Evolutionary conservation across 2,329 filamentous ascomycete genomes (phyloP).

Genomic region (Epicoccum nigrum): DNA sequence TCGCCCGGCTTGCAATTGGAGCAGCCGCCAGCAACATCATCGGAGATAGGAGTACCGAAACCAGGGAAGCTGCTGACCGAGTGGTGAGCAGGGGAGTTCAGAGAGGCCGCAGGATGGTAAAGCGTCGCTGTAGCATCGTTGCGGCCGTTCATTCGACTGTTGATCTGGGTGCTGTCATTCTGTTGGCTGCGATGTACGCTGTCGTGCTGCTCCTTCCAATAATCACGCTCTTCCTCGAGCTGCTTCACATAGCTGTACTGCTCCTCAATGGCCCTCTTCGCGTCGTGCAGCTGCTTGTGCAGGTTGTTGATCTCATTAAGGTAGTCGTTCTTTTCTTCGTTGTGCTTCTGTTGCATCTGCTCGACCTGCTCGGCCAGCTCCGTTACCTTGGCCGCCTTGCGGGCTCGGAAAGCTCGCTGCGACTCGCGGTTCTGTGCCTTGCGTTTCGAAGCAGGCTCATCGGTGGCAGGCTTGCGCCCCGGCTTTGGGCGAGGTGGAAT

Average conservation of each 20-base stretch:
- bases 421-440: slow-evolving; percentile 94
- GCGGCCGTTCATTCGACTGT: slow-evolving; percentile 13
- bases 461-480: slow-evolving; percentile 89
- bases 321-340: slow-evolving; percentile 19
- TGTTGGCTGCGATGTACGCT: slow-evolving; percentile 11
- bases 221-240: slow-evolving; percentile 20
- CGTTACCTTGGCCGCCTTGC: slow-evolving; percentile 81
- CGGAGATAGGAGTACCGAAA: slow-evolving; percentile 23
- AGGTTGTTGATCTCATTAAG: slow-evolving; percentile 16
- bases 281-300: slow-evolving; percentile 13
- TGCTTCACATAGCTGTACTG: slow-evolving; percentile 8
- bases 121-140: slow-evolving; percentile 15
- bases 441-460: slow-evolving; percentile 89
- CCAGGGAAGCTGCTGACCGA: slow-evolving; percentile 22
- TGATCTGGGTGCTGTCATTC: slow-evolving; percentile 8
- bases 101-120: slow-evolving; percentile 5
- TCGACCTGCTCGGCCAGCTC: slow-evolving; percentile 60
- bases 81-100: slow-evolving; percentile 7
- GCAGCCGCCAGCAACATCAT: slow-evolving; percentile 28
- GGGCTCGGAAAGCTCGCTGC: slow-evolving; percentile 87
- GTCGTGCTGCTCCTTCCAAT: slow-evolving; percentile 21
- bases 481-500: slow-evolving; percentile 63
- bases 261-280: slow-evolving; percentile 5
- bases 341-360: slow-evolving; percentile 18
- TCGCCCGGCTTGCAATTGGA: slow-evolving; percentile 39